Conservation (phyloP, 2,329 filamentous ascomycete genomes). For the Talaromyces sp. region DNA sequence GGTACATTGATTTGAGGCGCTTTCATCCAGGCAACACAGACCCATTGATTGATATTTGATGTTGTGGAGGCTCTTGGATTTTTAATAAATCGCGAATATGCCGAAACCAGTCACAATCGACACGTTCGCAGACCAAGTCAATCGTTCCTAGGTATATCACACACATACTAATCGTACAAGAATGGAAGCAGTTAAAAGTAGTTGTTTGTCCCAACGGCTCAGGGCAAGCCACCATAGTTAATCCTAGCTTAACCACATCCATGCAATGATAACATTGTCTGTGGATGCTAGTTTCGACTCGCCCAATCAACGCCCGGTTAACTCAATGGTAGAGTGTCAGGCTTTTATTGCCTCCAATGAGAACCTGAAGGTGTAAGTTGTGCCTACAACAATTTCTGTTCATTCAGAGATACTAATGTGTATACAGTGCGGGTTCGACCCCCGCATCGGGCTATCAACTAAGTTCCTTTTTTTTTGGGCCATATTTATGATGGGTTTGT, state of each 20-base stretch:
- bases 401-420: not conserved
- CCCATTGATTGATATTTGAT: no score
- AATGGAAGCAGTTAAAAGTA: no score
- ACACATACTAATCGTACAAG: no score
- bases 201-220: not conserved
- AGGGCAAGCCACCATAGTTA: not conserved
- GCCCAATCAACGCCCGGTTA: not conserved
- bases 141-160: no score
- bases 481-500: not conserved
- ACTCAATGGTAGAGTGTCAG: slow-evolving; percentile 9
- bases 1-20: no score
- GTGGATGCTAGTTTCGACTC: no score
- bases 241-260: not conserved
- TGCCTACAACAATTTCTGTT: not conserved
- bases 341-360: slow-evolving; percentile 5
- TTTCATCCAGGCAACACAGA: no score
- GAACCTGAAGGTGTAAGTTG: slow-evolving; percentile 6
- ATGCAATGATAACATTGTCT: no score
- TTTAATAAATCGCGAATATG: no score
- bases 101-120: no score
- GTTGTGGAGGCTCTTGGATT: no score
- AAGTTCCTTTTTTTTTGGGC: not conserved
- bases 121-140: no score
- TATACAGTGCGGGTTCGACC: slow-evolving; percentile 4
- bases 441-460: slow-evolving; percentile 3